Base-by-base conservation (phyloP, 2,329 filamentous ascomycete species). In the Fusarium papillatum region DNA sequence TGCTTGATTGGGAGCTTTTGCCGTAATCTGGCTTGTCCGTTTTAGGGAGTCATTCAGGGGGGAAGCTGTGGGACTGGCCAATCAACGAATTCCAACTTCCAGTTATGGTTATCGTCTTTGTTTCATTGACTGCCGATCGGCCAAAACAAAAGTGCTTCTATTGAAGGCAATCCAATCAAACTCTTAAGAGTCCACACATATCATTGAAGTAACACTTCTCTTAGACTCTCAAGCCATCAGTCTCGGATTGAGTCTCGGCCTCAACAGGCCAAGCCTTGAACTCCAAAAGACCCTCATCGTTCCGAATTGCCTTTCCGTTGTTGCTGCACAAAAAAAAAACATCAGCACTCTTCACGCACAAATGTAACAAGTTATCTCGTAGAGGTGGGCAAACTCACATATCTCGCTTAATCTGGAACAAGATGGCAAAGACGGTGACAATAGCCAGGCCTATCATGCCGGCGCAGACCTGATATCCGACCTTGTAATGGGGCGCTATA, bases 241-340 rank as follows among this genome's bases (percentile, higher is more conserved):
- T 43, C n/a, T 43, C 41, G 10, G n/a, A n/a, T 13, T 6, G 41
- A n/a, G 41, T 43, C 41, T 43, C 41, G 13, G 26, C 34, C 11
- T 67, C 64, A 9, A 11, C 68, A 3, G 68, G 48, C 70, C 70
- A 72, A 10, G 66, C 70, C 14, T 72, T 69, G 38, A 69, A 72
- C 65, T 72, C 70, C 70, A 72, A 34, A 2, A 72, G 43, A 10
- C 70, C 70, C 17, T 59, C 22, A 8, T 66, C 66, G n/a, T 72
- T 69, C 3, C 66, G 66, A 13, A 59, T 59, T 9, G 70, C 70
- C n/a, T 59, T 59, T 2, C 70, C 70, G 13, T 59, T 69, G 7
- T 68, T 71, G 1, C 69, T 71, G 8, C 8, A 7, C 10, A 17
- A 4, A 2, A 26, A 2, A 26, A 22, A 7, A 24, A 7, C 8